Evolutionary conservation across 495 filamentous ascomycete species (phyloP).

Genomic region (Penicillium crystallinum): DNA sequence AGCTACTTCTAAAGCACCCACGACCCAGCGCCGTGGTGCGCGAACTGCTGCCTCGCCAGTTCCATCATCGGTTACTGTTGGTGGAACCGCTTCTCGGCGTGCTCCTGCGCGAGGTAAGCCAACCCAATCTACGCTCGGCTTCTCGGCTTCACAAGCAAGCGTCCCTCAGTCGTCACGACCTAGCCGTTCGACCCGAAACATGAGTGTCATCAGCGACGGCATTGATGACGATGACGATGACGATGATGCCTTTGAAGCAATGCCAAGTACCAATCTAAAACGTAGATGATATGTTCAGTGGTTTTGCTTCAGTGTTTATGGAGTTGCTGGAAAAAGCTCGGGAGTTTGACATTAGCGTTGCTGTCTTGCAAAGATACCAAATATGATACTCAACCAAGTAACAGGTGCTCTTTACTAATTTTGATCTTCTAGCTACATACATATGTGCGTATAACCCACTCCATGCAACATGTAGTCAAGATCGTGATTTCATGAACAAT

Average conservation of each 20-base stretch:
- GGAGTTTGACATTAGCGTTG: conserved; percentile 1
- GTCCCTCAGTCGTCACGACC: conserved; percentile 37
- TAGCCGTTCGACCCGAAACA: conserved; percentile 36
- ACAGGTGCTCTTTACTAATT: too few species aligned
- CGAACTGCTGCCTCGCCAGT: conserved; percentile 38
- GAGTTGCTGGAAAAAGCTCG: background rate
- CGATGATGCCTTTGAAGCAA: conserved; percentile 75
- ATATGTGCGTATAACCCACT: too few species aligned
- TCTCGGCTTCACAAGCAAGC: conserved; percentile 54
- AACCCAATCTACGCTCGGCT: conserved; percentile 69
- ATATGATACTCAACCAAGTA: background rate
- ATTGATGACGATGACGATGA: conserved; percentile 76
- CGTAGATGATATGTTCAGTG: conserved; percentile 7
- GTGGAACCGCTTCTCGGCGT: conserved; percentile 33
- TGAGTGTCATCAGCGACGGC: conserved; percentile 42
- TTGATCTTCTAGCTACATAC: too few species aligned
- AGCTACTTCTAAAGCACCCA: conserved; percentile 21
- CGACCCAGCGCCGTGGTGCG: conserved; percentile 23
- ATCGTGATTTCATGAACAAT: background rate
- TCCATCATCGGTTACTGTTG: conserved; percentile 41
- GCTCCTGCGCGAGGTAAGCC: conserved; percentile 25
- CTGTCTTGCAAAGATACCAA: background rate
- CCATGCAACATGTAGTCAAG: background rate
- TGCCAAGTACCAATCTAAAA: conserved; percentile 21
- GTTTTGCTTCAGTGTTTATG: background rate